A percentile compares a stretch with the other conserved stretches of the same genome.
Conservation (phyloP, 345 rosid genomes). For the Turnera subulata region DNA sequence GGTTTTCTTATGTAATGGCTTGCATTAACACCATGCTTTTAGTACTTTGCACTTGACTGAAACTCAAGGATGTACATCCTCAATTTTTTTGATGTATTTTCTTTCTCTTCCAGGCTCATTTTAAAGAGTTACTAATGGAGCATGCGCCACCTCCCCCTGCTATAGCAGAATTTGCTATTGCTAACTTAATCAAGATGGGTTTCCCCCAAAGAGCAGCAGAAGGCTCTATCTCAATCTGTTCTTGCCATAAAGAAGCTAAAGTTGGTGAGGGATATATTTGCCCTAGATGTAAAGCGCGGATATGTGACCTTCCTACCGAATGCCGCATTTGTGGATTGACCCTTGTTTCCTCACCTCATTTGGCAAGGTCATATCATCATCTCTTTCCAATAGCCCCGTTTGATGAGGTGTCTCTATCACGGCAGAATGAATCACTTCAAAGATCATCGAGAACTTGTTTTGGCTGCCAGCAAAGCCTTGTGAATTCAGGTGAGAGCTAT, state of each 20-base stretch:
- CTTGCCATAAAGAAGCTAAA: constrained; percentile 88
- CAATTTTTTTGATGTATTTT: constrained; percentile 4
- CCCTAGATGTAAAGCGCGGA: constrained; percentile 91
- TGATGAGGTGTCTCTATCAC: constrained; percentile 51
- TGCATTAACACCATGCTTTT: neutral
- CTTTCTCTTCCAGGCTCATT: constrained; percentile 47
- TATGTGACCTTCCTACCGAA: constrained; percentile 85
- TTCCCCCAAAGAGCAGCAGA: constrained; percentile 88
- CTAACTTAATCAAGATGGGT: constrained; percentile 90
- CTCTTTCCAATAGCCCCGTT: constrained; percentile 87
- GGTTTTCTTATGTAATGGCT: neutral
- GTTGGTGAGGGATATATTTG: constrained; percentile 78
- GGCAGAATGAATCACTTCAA: constrained; percentile 29
- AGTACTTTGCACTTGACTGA: neutral
- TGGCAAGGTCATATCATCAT: constrained; percentile 95
- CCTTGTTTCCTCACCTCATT: constrained; percentile 92
- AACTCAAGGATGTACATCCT: neutral
- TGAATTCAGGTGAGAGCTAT: constrained; percentile 48
- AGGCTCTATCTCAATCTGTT: constrained; percentile 73
- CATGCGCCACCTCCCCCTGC: constrained; percentile 99
- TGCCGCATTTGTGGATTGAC: constrained; percentile 83
- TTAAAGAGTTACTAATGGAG: constrained; percentile 75
- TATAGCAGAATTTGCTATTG: constrained; percentile 80
- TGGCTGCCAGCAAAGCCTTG: constrained; percentile 79
- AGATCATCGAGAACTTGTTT: constrained; percentile 54